Evolutionary conservation across 1,284 basidiomycete genomes (phyloP).

Genomic region (Cutaneotrichosporon sp.): DNA sequence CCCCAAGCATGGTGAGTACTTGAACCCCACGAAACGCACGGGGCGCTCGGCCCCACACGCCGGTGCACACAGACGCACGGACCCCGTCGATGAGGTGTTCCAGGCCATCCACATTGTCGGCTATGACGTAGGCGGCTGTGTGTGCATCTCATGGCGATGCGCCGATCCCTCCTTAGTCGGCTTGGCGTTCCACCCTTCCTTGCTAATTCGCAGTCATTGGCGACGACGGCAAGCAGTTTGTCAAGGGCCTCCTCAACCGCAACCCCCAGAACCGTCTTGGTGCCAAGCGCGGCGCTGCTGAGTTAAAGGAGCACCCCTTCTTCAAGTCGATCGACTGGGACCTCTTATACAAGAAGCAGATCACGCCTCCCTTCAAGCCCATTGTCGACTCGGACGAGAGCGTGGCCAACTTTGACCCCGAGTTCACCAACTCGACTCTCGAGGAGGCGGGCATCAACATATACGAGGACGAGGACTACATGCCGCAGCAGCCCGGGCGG

Average conservation of each 20-base stretch:
- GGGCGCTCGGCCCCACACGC: background rate
- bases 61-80: background rate
- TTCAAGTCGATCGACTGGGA: conserved; percentile 91
- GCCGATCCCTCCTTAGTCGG: background rate
- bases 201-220: conserved; percentile 63
- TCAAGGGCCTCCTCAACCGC: conserved; percentile 96
- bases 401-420: conserved; percentile 96
- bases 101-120: background rate
- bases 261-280: conserved; percentile 97
- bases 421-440: conserved; percentile 70
- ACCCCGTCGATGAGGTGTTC: background rate
- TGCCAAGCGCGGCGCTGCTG: conserved; percentile 83
- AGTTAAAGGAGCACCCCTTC: conserved; percentile 95
- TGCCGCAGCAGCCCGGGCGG: conserved; percentile 28
- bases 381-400: conserved; percentile 97
- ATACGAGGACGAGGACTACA: conserved; percentile 59
- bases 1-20: conserved; percentile 65
- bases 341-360: conserved; percentile 80
- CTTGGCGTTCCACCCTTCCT: too few species aligned
- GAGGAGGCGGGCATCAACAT: conserved; percentile 59
- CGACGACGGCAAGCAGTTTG: conserved; percentile 98
- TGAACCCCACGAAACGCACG: background rate
- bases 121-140: background rate
- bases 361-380: conserved; percentile 97
- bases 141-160: background rate